Conservation (phyloP, 768 basidiomycete genomes). For the Boletus rex-veris region DNA sequence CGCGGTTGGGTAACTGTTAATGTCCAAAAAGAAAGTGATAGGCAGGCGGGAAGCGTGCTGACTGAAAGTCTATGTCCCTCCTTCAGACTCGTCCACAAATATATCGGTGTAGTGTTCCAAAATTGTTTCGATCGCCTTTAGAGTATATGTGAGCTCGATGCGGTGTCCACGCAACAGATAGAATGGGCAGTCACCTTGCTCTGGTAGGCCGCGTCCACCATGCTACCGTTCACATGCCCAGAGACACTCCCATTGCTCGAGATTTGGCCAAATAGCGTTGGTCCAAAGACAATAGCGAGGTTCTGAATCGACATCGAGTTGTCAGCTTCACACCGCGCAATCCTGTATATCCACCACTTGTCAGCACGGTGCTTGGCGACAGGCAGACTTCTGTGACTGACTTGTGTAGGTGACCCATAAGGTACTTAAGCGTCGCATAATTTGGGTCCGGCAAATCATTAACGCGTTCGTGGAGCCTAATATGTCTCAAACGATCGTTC, state of each 20-base stretch:
- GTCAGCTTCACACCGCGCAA: slow-evolving; percentile 66
- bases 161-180: no score
- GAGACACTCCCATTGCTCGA: slow-evolving; percentile 42
- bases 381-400: slow-evolving; percentile 33
- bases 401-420: slow-evolving; percentile 92
- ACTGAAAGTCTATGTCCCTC: slow-evolving; percentile 19
- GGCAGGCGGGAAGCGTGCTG: not conserved
- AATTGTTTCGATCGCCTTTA: slow-evolving; percentile 91
- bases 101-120: slow-evolving; percentile 93
- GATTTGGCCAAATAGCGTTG: slow-evolving; percentile 86
- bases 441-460: slow-evolving; percentile 99
- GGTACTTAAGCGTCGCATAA: slow-evolving; percentile 93
- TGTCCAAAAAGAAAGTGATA: slow-evolving; percentile 1
- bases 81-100: slow-evolving; percentile 86
- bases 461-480: slow-evolving; percentile 93
- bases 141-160: slow-evolving; percentile 9
- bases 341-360: slow-evolving; percentile 42
- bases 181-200: slow-evolving; percentile 50
- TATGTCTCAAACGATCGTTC: slow-evolving; percentile 92
- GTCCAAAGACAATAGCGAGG: slow-evolving; percentile 94
- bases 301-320: slow-evolving; percentile 95
- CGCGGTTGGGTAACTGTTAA: slow-evolving; percentile 21
- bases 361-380: slow-evolving; percentile 5
- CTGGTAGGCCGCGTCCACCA: slow-evolving; percentile 69
- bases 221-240: slow-evolving; percentile 49